Conservation (phyloP, 2,329 filamentous ascomycete species). For the Scedosporium minutisporum region DNA sequence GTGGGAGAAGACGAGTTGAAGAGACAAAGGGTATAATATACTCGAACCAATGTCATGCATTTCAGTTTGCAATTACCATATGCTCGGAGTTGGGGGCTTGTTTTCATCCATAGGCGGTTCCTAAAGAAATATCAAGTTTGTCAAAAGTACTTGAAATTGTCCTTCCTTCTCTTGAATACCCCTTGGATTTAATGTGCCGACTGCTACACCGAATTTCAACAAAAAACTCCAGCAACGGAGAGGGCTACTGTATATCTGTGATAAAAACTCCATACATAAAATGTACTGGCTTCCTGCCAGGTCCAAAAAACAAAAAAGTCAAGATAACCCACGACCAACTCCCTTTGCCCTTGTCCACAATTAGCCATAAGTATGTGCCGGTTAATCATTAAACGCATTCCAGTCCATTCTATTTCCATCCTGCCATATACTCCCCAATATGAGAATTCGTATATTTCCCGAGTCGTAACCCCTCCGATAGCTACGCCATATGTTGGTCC, state of each 20-base stretch:
- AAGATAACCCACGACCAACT: neutral
- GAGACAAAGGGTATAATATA: conserved; percentile 3
- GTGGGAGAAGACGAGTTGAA: conserved; percentile 17
- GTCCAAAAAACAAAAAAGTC: neutral
- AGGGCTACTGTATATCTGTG: neutral
- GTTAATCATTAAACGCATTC: neutral
- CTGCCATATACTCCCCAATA: neutral
- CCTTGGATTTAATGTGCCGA: no score
- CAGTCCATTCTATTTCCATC: neutral
- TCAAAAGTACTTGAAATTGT: no score
- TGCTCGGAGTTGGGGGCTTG: neutral
- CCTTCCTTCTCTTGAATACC: no score
- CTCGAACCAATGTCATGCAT: neutral
- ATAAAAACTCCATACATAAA: neutral
- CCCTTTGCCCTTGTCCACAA: neutral
- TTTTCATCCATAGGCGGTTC: neutral
- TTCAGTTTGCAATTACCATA: no score
- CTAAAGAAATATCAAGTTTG: no score
- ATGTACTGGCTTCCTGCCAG: neutral
- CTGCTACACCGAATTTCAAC: neutral
- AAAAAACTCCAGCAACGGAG: neutral
- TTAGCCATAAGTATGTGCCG: neutral
- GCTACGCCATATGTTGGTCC: neutral
- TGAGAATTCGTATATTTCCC: neutral
- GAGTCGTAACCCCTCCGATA: no score